Evolutionary conservation across 2,329 filamentous ascomycete genomes (phyloP).

Genomic region (Alternaria sp.): DNA sequence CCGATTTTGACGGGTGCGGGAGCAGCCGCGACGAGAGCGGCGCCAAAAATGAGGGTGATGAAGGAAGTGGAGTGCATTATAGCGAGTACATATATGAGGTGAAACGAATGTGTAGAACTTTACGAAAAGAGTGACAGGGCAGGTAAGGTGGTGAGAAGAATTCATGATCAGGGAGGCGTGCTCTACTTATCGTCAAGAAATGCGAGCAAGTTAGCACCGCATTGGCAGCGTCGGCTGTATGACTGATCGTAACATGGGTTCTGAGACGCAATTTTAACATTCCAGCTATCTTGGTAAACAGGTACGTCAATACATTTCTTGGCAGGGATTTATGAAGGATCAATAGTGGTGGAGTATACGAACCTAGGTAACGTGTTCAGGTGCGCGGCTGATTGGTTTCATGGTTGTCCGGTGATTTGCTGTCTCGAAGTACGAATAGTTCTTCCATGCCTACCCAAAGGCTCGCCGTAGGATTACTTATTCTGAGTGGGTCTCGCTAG

Average conservation of each 20-base stretch:
- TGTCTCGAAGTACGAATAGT: neutral
- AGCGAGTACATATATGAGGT: neutral
- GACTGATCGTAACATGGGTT: neutral
- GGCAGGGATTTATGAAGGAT: neutral
- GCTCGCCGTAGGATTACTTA: neutral
- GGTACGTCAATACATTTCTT: neutral
- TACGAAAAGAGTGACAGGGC: neutral
- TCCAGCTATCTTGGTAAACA: neutral
- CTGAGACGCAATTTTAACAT: neutral
- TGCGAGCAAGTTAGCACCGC: neutral
- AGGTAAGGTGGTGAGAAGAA: neutral
- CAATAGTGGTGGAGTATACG: neutral
- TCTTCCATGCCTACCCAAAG: neutral
- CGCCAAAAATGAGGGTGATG: conserved; percentile 21
- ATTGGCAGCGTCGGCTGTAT: neutral
- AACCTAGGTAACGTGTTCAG: neutral
- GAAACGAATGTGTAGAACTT: conserved; percentile 7
- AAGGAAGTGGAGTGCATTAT: conserved; percentile 27
- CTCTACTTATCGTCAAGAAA: neutral
- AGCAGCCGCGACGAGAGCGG: conserved; percentile 20
- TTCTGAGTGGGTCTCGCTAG: neutral
- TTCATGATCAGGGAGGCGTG: neutral
- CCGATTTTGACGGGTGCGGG: conserved; percentile 24
- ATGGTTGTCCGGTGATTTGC: conserved; percentile 1
- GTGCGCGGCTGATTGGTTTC: neutral